Percentiles rank a stretch among this genome's conserved stretches.
phyloP scores from a whole-genome alignment of 2,329 filamentous ascomycete species.

The Cryphonectria radicalis region DNA sequence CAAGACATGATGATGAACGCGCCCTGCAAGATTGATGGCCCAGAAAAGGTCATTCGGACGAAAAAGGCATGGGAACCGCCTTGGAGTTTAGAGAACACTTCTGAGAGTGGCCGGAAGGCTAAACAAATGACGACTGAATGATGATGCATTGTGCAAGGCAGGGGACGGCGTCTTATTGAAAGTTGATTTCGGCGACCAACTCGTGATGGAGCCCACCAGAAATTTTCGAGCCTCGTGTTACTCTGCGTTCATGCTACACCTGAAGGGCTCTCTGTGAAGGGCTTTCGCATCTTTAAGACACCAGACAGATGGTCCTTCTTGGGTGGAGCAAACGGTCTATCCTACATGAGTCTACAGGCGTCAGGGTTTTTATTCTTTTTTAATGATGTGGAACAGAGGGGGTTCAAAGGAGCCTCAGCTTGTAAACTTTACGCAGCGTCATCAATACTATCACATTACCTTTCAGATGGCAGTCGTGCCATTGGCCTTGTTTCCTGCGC shows the following conservation, averaged over 20 bases:
- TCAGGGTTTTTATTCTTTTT: neutral
- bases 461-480: neutral
- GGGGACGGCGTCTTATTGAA: neutral
- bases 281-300: neutral
- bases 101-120: conserved; percentile 47
- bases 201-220: neutral
- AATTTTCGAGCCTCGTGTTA: neutral
- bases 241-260: neutral
- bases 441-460: neutral
- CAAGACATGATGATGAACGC: conserved; percentile 41
- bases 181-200: neutral
- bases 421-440: neutral
- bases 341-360: neutral
- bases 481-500: neutral
- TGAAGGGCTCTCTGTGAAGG: neutral
- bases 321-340: neutral
- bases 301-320: neutral
- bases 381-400: neutral
- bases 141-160: neutral
- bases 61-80: conserved; percentile 65
- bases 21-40: conserved; percentile 28
- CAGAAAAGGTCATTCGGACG: conserved; percentile 40
- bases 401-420: neutral
- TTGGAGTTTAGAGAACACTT: conserved; percentile 64
- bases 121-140: conserved; percentile 1